A percentile compares a stretch with the other conserved stretches of the same genome.
phyloP scores from a whole-genome alignment of 106 monocot species.

The Acorus calamus region DNA sequence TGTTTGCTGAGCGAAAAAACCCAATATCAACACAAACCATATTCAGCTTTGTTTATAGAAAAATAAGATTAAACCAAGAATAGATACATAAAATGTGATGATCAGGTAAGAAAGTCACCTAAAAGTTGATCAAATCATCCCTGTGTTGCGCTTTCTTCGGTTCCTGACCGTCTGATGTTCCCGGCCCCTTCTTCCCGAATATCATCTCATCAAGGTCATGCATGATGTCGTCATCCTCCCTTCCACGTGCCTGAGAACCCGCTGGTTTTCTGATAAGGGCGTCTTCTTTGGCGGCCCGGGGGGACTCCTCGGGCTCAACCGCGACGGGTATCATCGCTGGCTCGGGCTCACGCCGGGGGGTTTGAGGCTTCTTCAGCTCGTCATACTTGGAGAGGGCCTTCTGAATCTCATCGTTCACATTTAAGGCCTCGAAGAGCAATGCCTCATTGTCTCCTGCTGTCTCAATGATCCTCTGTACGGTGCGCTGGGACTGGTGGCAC shows the following conservation, averaged over 20 bases:
- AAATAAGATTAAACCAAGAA: too few relatives aligned
- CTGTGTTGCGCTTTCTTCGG: slow-evolving; percentile 36
- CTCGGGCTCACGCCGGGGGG: slow-evolving; percentile 43
- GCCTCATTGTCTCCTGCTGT: slow-evolving; percentile 29
- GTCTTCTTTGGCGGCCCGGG: slow-evolving; percentile 35
- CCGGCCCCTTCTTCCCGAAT: slow-evolving; percentile 51
- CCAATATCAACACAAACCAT: too few relatives aligned
- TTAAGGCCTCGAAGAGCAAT: slow-evolving; percentile 34
- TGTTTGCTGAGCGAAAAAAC: too few relatives aligned
- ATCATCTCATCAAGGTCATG: slow-evolving; percentile 87
- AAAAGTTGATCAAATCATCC: slow-evolving; percentile 51
- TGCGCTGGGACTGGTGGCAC: slow-evolving; percentile 33
- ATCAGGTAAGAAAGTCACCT: too few relatives aligned
- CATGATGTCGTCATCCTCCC: slow-evolving; percentile 49
- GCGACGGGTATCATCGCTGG: slow-evolving; percentile 82
- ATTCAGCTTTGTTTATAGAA: too few relatives aligned
- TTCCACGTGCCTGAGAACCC: slow-evolving; percentile 22
- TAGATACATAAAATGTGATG: too few relatives aligned
- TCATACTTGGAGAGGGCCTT: slow-evolving; percentile 27
- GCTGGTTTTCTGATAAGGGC: slow-evolving; percentile 43
- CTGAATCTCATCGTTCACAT: slow-evolving; percentile 43
- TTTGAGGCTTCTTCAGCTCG: slow-evolving; percentile 32
- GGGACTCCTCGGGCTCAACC: slow-evolving; percentile 63
- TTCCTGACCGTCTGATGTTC: slow-evolving; percentile 25
- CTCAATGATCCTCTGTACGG: slow-evolving; percentile 34